Percentiles rank a stretch among this genome's conserved stretches.
Evolutionary conservation across 2,329 filamentous ascomycete species (phyloP).

Genomic region (Pestalotiopsis sp.): DNA sequence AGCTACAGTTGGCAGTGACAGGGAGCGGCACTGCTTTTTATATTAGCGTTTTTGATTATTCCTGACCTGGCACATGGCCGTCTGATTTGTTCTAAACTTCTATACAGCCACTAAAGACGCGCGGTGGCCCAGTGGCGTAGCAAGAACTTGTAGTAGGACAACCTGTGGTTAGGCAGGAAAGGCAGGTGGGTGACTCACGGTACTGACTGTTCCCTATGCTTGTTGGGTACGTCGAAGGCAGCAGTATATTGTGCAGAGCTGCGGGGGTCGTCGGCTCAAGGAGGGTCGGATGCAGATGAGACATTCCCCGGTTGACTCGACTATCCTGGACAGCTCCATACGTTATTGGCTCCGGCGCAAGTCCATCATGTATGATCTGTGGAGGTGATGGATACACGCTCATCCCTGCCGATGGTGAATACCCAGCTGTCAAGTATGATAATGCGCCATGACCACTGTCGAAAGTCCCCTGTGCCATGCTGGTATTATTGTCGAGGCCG

Average conservation of each 20-base stretch:
- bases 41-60: background rate
- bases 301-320: slow-evolving; percentile 1
- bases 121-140: background rate
- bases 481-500: background rate
- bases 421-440: too few species aligned
- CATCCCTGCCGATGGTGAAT: too few species aligned
- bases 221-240: background rate
- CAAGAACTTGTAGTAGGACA: background rate
- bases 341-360: background rate
- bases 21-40: background rate
- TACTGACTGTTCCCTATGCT: background rate
- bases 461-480: background rate
- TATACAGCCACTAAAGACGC: background rate
- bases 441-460: background rate
- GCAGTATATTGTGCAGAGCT: background rate
- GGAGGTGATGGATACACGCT: background rate
- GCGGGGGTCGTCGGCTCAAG: background rate
- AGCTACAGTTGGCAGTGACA: background rate
- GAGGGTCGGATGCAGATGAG: background rate
- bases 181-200: background rate
- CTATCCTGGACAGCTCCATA: background rate
- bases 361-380: background rate
- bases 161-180: background rate
- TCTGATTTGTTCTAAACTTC: background rate
- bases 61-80: background rate